Percentiles rank a stretch among this genome's conserved stretches.
These are phyloP conservation scores for Boechera divaricarpa DNA, from an alignment of 345 rosid species.

Conservation along the genomic window DNA sequence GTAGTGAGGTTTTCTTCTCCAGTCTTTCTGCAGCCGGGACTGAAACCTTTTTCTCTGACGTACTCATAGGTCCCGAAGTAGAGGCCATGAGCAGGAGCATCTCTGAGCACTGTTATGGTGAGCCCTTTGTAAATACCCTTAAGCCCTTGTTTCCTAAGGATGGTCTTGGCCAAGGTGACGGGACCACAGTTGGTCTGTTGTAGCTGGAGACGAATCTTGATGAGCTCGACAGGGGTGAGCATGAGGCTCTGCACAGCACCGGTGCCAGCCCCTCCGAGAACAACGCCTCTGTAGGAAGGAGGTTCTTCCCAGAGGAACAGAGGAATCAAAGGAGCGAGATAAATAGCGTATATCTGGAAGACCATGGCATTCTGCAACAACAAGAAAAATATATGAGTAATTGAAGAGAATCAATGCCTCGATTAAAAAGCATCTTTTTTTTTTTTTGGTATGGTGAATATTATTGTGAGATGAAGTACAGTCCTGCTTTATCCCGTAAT, in stretches of 20 bases:
- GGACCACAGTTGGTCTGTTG: conserved; percentile 61
- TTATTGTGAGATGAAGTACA: too few relatives aligned
- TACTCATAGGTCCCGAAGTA: conserved; percentile 96
- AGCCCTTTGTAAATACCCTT: conserved; percentile 79
- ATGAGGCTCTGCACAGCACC: conserved; percentile 84
- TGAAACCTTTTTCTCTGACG: conserved; percentile 75
- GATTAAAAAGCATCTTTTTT: neutral
- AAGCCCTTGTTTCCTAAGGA: conserved; percentile 62
- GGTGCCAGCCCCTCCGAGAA: conserved; percentile 79
- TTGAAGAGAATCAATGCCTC: too few relatives aligned
- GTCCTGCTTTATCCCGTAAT: too few relatives aligned
- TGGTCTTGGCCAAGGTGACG: conserved; percentile 61
- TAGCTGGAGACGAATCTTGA: conserved; percentile 88
- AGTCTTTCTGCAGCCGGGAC: conserved; percentile 86
- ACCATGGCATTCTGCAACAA: conserved; percentile 87
- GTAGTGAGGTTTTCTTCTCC: conserved; percentile 71
- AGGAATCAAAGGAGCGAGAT: conserved; percentile 71
- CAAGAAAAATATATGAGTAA: neutral
- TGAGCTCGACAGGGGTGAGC: conserved; percentile 76
- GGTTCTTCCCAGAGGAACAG: conserved; percentile 59
- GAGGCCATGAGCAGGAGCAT: conserved; percentile 82
- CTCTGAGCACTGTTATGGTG: conserved; percentile 71
- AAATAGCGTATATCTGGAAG: conserved; percentile 87
- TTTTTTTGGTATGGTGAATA: neutral
- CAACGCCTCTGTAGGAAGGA: conserved; percentile 84